phyloP scores from a whole-genome alignment of 768 basidiomycete genomes.

The Termitomyces sp. region DNA sequence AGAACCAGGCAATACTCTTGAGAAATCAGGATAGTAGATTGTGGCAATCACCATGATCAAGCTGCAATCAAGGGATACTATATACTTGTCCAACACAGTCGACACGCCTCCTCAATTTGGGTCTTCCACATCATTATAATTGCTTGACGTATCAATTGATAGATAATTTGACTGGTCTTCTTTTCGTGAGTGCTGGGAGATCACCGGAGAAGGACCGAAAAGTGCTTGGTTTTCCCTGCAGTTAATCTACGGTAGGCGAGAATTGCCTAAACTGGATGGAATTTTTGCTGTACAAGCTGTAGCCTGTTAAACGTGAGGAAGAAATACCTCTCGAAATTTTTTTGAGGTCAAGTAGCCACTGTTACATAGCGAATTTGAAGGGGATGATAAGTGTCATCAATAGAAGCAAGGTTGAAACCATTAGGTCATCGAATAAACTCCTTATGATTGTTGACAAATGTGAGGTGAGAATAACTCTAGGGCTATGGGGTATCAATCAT shows the following conservation, averaged over 20 bases:
- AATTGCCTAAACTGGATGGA: background rate
- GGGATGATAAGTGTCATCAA: background rate
- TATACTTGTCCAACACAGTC: background rate
- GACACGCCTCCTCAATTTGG: background rate
- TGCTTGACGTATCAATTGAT: background rate
- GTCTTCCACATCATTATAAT: background rate
- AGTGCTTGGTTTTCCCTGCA: background rate
- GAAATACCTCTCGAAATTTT: background rate
- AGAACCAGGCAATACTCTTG: background rate
- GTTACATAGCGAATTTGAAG: background rate
- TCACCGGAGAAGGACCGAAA: background rate
- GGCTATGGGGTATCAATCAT: background rate
- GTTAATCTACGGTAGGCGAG: background rate
- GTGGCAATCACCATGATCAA: background rate
- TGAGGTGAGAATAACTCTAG: background rate
- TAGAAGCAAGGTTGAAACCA: background rate
- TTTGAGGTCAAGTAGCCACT: background rate
- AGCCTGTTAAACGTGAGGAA: too few relatives aligned
- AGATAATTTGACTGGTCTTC: too few relatives aligned
- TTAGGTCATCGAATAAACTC: background rate
- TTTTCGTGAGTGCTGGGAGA: background rate
- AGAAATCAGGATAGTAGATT: background rate
- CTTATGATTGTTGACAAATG: background rate
- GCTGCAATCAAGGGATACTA: background rate
- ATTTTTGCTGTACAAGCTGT: background rate